These are phyloP conservation scores for Teratosphaeria zuluensis DNA, from an alignment of 2,329 filamentous ascomycete species.

Conservation along the genomic window DNA sequence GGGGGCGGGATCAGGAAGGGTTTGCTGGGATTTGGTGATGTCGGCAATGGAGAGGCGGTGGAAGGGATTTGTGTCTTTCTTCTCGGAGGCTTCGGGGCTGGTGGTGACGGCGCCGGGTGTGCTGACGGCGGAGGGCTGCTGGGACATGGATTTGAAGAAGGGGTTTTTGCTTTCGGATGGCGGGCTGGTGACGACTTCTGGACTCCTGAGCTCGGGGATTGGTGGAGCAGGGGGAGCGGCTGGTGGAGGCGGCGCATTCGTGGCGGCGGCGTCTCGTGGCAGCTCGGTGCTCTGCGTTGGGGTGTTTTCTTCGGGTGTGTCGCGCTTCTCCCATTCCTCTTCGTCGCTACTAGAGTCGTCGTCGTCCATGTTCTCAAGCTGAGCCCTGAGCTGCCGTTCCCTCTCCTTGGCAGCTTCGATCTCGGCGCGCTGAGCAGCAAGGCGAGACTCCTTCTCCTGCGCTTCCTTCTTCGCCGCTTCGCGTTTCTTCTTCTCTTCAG, in stretches of 20 bases:
- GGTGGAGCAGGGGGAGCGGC: constrained; percentile 29
- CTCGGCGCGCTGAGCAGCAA: constrained; percentile 79
- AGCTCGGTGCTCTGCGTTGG: constrained; percentile 49
- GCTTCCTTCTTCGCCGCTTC: constrained; percentile 79
- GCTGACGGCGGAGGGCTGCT: constrained; percentile 36
- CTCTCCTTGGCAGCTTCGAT: constrained; percentile 84
- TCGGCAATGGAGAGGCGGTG: constrained; percentile 69
- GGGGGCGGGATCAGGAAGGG: constrained; percentile 40
- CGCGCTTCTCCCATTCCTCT: constrained; percentile 35
- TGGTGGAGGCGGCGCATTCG: constrained; percentile 28
- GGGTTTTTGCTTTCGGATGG: constrained; percentile 79
- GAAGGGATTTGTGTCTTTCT: constrained; percentile 83
- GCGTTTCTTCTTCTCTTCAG: constrained; percentile 88
- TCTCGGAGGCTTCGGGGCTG: constrained; percentile 29
- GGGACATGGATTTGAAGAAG: constrained; percentile 82
- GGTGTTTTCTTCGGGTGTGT: constrained; percentile 49
- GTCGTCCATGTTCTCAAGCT: constrained; percentile 70
- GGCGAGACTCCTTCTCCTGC: constrained; percentile 76
- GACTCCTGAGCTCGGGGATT: constrained; percentile 13
- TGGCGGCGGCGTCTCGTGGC: constrained; percentile 34
- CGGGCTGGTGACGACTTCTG: constrained; percentile 33
- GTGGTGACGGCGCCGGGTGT: constrained; percentile 32
- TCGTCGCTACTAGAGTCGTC: constrained; percentile 54
- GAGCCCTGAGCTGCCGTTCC: constrained; percentile 78
- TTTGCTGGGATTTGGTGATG: constrained; percentile 38